A percentile compares a stretch with the other conserved stretches of the same genome.
These are phyloP conservation scores for Leccinum subrobustum DNA, from an alignment of 1,284 basidiomycete species.

Conservation along the genomic window DNA sequence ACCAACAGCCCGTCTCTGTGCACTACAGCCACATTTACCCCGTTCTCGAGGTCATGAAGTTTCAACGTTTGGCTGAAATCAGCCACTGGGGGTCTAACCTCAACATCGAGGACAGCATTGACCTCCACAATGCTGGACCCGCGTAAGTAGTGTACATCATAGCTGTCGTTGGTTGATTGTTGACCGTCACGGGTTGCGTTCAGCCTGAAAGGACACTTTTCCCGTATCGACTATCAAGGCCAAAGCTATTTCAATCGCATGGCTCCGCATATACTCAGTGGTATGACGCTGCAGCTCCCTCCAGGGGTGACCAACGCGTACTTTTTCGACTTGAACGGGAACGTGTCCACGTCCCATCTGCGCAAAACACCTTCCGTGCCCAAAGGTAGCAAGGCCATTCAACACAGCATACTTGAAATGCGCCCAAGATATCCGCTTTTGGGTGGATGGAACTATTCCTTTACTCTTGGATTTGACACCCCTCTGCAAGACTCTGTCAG, in stretches of 20 bases:
- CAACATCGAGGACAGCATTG: constrained; percentile 88
- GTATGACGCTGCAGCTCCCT: constrained; percentile 76
- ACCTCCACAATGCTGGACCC: constrained; percentile 86
- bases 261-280: constrained; percentile 70
- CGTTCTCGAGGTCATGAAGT: constrained; percentile 70
- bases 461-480: constrained; percentile 91
- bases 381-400: constrained; percentile 50
- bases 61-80: constrained; percentile 83
- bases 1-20: constrained; percentile 67
- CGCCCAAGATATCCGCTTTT: constrained; percentile 90
- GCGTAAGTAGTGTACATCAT: constrained; percentile 52
- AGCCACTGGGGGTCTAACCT: constrained; percentile 97
- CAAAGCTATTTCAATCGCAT: constrained; percentile 65
- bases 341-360: constrained; percentile 93
- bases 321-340: constrained; percentile 90
- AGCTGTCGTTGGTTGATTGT: background rate
- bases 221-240: constrained; percentile 83
- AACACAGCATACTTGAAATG: constrained; percentile 74
- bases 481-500: constrained; percentile 74
- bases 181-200: constrained; percentile 3
- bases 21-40: constrained; percentile 85
- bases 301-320: constrained; percentile 80
- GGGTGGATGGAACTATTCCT: constrained; percentile 98
- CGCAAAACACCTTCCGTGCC: constrained; percentile 63
- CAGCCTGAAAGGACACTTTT: constrained; percentile 95